Base-by-base conservation (phyloP, 2,329 filamentous ascomycete genomes). In the Aureobasidium zeae region DNA sequence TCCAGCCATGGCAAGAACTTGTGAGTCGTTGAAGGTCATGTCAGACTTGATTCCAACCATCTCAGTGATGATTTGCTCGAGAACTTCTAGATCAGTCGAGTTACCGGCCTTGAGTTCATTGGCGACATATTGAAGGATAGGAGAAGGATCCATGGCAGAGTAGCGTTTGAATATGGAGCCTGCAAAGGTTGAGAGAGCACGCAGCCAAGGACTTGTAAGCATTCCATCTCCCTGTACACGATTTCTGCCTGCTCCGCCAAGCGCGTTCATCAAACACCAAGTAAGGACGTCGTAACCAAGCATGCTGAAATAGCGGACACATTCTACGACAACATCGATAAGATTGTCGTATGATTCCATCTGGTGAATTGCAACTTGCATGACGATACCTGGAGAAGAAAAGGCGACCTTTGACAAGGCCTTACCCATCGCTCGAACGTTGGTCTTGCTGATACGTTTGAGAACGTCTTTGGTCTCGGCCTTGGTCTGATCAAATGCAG, bases 311-410 rank as follows among this genome's bases (percentile, higher is more conserved):
- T 95, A 95, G 55, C 86, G 82, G 28, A 86, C 87, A 57, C 88
- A 95, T 59, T 95, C 87, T 11, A 96, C 88, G 49, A 98, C 86
- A 4, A 86, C 86, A 49, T 94, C 86, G 45, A 94, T 94, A 48
- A 98, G 74, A 58, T 96, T 98, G 58, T 83, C 84, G 60, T 98
- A 98, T 0, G 83, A 81, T 62, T 98, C 88, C 47, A 95, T 86
- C 61, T 95, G 88, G 49, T 81, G 81, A 46, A 98, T 77, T 5
- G 88, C 86, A 45, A 89, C 83, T 55, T 80, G 80, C 67, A 95
- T 94, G 17, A 96, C 88, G 45, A 94, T 75, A 19, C 89, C 89
- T 1, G 91, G 93, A 31, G 86, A 91, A 1, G 86, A 81, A 55
- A 86, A 84, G 19, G 88, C 87, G n/a, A 88, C 83, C 63, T 95